Evolutionary conservation across 371 early-diverging fungal species (phyloP), one percentile per base, ranked within the genome.

Genomic region (Mucor saturninus): DNA sequence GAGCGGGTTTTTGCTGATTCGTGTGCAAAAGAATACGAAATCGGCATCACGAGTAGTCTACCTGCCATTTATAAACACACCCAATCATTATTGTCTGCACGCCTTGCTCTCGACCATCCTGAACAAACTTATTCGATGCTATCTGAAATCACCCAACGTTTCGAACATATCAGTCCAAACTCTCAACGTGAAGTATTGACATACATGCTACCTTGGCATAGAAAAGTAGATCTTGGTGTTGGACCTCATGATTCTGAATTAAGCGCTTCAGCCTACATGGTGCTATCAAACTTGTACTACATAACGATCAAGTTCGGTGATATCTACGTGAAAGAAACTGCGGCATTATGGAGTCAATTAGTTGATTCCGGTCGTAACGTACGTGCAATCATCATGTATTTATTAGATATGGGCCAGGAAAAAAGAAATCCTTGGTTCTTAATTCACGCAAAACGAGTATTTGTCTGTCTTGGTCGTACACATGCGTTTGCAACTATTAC

Each of bases 171-270:
- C 38, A 78, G 81, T 13, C 74, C 83, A 3, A 76, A 77, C 39
- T 84, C 81, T 26, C 84, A 84, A 42, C 85, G 90, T 8, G 89
- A 90, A 59, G 86, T 95, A 29, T 74, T 95, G 45, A 72, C 73
- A 11, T 86, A 91, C n/a, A 77, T 94, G 72, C 67, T 88, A 3
- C 96, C 98, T 0, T 97, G 98, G 98, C 75, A 95, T 38, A 81
- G 88, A 29, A 94, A 93, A 58, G 77, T 95, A 0, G 87, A 89
- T 54, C 73, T 93, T 38, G 64, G 68, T 0, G 75, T 86, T 13
- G 88, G 81, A 2, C 70, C 77, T 0, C 54, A 76, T 9, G 80
- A 83, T 15, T 75, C 76, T 0, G 86, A 80, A 46, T 72, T 81
- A 30, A 83, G 84, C 45, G 72, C 79, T 1, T 80, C 80, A n/a